phyloP scores from a whole-genome alignment of 108 stramenopile genomes.

The Pseudonitzschia delicatissima region DNA sequence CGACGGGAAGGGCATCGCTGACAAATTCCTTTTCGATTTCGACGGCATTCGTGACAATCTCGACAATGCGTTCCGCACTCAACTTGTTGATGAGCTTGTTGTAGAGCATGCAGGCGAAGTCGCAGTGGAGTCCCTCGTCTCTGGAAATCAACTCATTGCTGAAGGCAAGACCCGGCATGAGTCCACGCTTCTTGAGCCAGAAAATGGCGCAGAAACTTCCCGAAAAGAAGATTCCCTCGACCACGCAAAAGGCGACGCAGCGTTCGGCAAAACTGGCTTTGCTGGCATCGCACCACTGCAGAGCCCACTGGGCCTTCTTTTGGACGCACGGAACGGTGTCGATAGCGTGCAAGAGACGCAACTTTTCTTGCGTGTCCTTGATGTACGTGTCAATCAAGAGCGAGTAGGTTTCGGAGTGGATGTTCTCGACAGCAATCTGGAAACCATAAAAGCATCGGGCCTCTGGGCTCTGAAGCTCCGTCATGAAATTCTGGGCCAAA shows the following conservation, averaged over 20 bases:
- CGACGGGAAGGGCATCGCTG: constrained; percentile 87
- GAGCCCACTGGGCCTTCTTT: constrained; percentile 86
- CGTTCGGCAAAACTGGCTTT: constrained; percentile 78
- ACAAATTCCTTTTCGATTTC: constrained; percentile 89
- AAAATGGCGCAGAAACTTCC: constrained; percentile 91
- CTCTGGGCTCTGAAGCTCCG: constrained; percentile 86
- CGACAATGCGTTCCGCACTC: constrained; percentile 66
- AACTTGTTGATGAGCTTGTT: constrained; percentile 84
- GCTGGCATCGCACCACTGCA: constrained; percentile 64
- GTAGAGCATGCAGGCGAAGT: constrained; percentile 97
- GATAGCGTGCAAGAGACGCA: constrained; percentile 67
- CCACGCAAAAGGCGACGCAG: constrained; percentile 88
- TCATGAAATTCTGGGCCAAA: constrained; percentile 77
- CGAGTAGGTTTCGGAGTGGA: constrained; percentile 89
- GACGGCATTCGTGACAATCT: constrained; percentile 87
- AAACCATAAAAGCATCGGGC: constrained; percentile 92
- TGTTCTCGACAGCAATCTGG: constrained; percentile 92
- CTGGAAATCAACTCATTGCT: constrained; percentile 91
- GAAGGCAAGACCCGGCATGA: constrained; percentile 90
- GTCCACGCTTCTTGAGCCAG: constrained; percentile 90
- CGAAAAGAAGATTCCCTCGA: constrained; percentile 93
- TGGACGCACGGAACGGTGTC: constrained; percentile 75
- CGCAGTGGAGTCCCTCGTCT: constrained; percentile 93
- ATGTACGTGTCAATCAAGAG: constrained; percentile 88
- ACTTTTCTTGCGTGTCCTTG: constrained; percentile 63